These are phyloP conservation scores for Candida maltosa DNA, from an alignment of 805 yeast species.

Conservation along the genomic window DNA sequence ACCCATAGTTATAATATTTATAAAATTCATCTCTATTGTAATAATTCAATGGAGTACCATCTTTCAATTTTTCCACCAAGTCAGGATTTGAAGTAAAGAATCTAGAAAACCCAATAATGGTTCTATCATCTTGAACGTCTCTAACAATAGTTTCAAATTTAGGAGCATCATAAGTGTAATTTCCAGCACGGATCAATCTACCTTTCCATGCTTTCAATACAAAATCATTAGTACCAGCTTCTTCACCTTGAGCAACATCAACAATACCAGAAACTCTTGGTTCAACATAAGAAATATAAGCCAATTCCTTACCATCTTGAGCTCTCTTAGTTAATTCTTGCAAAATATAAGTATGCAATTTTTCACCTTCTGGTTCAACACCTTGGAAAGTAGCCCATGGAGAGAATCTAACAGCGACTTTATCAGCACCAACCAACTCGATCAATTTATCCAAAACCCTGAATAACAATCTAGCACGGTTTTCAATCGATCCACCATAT, in stretches of 20 bases:
- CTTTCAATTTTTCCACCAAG: conserved; percentile 31
- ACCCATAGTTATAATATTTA: conserved; percentile 19
- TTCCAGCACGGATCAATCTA: conserved; percentile 14
- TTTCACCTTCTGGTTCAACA: conserved; percentile 25
- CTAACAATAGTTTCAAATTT: conserved; percentile 11
- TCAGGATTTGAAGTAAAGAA: conserved; percentile 45
- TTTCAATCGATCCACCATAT: conserved; percentile 25
- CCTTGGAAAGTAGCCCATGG: conserved; percentile 35
- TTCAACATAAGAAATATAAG: conserved; percentile 36
- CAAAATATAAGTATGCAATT: conserved; percentile 27
- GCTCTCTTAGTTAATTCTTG: conserved; percentile 30
- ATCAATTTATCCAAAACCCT: conserved; percentile 17
- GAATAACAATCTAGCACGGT: conserved; percentile 17
- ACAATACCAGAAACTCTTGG: conserved; percentile 24
- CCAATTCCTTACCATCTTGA: conserved; percentile 23
- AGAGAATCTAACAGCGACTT: conserved; percentile 29
- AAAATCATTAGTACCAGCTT: conserved; percentile 19
- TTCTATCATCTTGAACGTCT: conserved; percentile 24
- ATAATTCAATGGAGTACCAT: conserved; percentile 32
- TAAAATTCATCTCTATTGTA: conserved; percentile 43
- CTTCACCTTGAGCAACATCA: conserved; percentile 19
- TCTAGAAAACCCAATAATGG: conserved; percentile 42
- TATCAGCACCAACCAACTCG: conserved; percentile 29
- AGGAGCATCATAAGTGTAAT: conserved; percentile 20
- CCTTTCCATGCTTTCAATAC: conserved; percentile 27